Evolutionary conservation across 345 rosid species (phyloP).

Genomic region (Aethionema arabicum): DNA sequence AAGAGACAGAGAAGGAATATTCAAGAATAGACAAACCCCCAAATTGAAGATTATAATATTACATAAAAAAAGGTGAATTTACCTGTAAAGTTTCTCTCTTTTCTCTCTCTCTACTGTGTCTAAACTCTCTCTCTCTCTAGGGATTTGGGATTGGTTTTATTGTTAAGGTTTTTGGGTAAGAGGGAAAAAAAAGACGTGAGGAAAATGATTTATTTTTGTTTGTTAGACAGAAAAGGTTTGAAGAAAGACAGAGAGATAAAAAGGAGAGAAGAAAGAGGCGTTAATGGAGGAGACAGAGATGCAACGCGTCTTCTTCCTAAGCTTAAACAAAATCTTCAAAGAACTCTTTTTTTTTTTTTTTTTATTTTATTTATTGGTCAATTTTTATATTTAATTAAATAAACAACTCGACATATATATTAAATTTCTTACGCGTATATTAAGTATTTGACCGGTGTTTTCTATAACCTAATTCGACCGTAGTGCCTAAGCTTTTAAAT

Average conservation of each 20-base stretch:
- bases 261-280: neutral
- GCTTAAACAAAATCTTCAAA: constrained; percentile 25
- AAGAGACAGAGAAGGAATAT: constrained; percentile 35
- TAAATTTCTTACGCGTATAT: too few relatives aligned
- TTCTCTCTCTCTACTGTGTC: constrained; percentile 2
- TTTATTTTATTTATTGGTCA: neutral
- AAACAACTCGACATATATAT: neutral
- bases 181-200: constrained; percentile 30
- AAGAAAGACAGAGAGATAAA: constrained; percentile 27
- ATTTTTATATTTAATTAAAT: too few relatives aligned
- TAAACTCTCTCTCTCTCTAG: too few relatives aligned
- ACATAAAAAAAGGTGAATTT: constrained; percentile 17
- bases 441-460: too few relatives aligned
- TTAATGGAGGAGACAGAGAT: constrained; percentile 35
- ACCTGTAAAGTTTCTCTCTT: constrained; percentile 35
- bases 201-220: neutral
- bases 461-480: too few relatives aligned
- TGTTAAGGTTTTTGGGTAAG: constrained; percentile 3
- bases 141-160: constrained; percentile 10
- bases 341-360: neutral
- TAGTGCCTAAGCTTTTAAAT: too few relatives aligned
- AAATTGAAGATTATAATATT: constrained; percentile 22
- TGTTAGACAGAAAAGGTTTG: constrained; percentile 30
- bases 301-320: constrained; percentile 22
- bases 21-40: constrained; percentile 33